Evolutionary conservation across 108 stramenopile genomes (phyloP), one percentile per base, ranked within the genome.

Genomic region (Schizochytrium sp.): DNA sequence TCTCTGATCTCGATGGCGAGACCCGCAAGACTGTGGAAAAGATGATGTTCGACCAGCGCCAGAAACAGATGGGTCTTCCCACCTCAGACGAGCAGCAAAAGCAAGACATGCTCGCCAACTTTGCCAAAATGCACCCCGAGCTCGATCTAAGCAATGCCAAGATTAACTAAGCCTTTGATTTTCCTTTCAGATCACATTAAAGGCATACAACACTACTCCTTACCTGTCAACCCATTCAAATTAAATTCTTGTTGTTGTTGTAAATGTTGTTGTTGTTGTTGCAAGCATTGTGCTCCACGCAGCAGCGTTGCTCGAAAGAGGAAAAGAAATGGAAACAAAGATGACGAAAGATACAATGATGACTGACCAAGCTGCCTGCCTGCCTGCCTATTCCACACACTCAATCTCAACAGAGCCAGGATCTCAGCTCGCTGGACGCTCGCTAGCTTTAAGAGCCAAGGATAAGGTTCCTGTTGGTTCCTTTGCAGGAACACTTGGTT

Each of bases 11-110:
- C 87, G 98, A 99, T 91, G 98, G 97, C 21, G 99, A 99, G 89
- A 99, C 98, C 29, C 92, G 98, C 45, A 96, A 98, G 90, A 99
- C 99, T 19, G 99, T 99, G 58, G 99, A 99, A 92, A 99, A 99
- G 90, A 99, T 99, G 99, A 99, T 98, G 99, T 98, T 96, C 90
- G 99, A 99, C 93, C 98, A 99, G 89, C 93, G 98, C 58, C 98
- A 98, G 93, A 99, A 99, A 93, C 97, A 97, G 4, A 83, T 97
- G 95, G 98, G 98, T 5, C 87, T 95, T 88, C 99, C 99, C 28
- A 97, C 98, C n/a, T 93, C 95, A 43, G 99, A 99, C 60, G 98
- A 99, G 90, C 94, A 95, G 94, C 91, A 95, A 93, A 99, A 95
- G 90, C 91, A 93, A 72, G 97, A 98, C 53, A 95, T 97, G 57